phyloP scores from a whole-genome alignment of 2,329 filamentous ascomycete species.

The Curvularia eragrostidis region DNA sequence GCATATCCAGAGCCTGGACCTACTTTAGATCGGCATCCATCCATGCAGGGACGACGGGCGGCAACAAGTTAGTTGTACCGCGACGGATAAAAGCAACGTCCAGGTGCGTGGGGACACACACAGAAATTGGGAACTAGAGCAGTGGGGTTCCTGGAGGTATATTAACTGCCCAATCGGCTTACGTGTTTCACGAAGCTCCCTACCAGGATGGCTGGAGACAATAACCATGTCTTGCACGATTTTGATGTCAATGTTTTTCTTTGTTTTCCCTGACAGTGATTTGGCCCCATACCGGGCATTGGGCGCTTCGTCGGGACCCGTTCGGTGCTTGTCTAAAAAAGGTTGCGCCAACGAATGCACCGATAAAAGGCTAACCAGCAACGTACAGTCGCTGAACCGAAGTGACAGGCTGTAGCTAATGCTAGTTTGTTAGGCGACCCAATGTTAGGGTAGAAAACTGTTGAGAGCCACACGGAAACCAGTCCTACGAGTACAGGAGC shows the following conservation, averaged over 20 bases:
- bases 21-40: neutral
- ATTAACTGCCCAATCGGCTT: neutral
- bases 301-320: neutral
- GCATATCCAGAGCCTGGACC: slow-evolving; percentile 2
- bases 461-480: neutral
- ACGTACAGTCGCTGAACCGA: neutral
- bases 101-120: neutral
- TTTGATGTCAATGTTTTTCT: neutral
- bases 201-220: neutral
- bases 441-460: neutral
- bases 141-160: neutral
- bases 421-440: neutral
- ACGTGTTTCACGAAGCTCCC: neutral
- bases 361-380: neutral
- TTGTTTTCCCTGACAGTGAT: neutral
- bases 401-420: neutral
- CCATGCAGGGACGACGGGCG: slow-evolving; percentile 5
- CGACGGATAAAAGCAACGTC: neutral
- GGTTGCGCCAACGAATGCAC: neutral
- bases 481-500: neutral
- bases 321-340: neutral
- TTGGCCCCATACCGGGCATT: neutral
- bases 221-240: neutral
- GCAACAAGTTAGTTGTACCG: neutral
- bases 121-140: slow-evolving; percentile 2